Evolutionary conservation across 306 rosid genomes (phyloP).

Genomic region (Cercis canadensis): DNA sequence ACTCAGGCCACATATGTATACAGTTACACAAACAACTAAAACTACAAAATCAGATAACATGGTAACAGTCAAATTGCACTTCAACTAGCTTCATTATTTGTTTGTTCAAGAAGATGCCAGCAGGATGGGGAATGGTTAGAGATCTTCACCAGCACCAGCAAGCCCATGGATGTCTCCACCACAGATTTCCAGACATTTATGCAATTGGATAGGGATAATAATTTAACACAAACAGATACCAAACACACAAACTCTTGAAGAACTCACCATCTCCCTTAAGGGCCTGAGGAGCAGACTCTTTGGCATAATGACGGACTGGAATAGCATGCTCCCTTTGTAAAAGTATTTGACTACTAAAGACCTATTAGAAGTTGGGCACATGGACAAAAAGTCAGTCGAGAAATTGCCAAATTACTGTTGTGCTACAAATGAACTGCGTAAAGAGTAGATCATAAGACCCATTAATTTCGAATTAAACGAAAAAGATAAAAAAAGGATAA

Average conservation of each 20-base stretch:
- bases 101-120: not conserved
- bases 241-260: conserved; percentile 20
- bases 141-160: not conserved
- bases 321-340: conserved; percentile 67
- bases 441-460: not conserved
- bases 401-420: not conserved
- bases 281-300: conserved; percentile 65
- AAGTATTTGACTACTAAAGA: conserved; percentile 63
- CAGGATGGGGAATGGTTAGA: not conserved
- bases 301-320: conserved; percentile 81
- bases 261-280: conserved; percentile 93
- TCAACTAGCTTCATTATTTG: conserved; percentile 4
- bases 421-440: not conserved
- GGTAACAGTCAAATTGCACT: not conserved
- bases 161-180: not conserved
- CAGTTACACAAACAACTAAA: conserved; percentile 12
- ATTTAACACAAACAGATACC: not conserved
- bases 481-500: not conserved
- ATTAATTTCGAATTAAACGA: not conserved
- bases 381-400: not conserved
- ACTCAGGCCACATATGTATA: not conserved
- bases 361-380: conserved; percentile 44
- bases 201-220: not conserved
- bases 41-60: conserved; percentile 13
- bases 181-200: not conserved